Conservation (phyloP, 2,329 filamentous ascomycete species). For the Colletotrichum sp. region DNA sequence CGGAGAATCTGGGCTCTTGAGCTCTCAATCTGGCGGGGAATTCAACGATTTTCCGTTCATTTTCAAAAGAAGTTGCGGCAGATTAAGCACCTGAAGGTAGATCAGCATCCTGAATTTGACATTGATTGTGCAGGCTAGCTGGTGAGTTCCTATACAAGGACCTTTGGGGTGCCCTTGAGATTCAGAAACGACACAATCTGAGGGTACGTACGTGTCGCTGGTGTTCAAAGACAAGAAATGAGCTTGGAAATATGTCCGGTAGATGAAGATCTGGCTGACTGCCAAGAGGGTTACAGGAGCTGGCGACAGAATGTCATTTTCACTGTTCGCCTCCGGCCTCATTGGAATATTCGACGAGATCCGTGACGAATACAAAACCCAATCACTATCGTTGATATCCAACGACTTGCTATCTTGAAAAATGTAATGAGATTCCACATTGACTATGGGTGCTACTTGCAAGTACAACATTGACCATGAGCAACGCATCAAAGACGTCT, state of each 20-base stretch:
- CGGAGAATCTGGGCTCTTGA: accelerated
- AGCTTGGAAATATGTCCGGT: accelerated
- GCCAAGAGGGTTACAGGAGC: too few relatives aligned
- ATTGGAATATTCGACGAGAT: too few relatives aligned
- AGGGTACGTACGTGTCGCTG: too few relatives aligned
- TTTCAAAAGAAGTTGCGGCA: background rate
- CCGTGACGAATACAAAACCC: too few relatives aligned
- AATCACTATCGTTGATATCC: too few relatives aligned
- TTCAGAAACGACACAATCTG: background rate
- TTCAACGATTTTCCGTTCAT: too few relatives aligned
- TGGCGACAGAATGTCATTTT: too few relatives aligned
- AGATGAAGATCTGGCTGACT: too few relatives aligned
- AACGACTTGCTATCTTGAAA: too few relatives aligned
- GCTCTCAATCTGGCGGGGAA: background rate
- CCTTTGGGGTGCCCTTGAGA: background rate
- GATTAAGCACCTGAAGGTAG: background rate
- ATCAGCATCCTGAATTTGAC: background rate
- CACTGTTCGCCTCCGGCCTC: too few relatives aligned
- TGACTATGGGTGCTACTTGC: accelerated
- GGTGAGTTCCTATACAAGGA: background rate
- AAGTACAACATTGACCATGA: too few relatives aligned
- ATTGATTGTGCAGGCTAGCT: accelerated
- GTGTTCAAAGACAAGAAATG: background rate
- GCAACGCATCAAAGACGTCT: too few relatives aligned
- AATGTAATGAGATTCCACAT: accelerated